Conservation (phyloP, 2,329 filamentous ascomycete species). For the Pseudonectria buxi region DNA sequence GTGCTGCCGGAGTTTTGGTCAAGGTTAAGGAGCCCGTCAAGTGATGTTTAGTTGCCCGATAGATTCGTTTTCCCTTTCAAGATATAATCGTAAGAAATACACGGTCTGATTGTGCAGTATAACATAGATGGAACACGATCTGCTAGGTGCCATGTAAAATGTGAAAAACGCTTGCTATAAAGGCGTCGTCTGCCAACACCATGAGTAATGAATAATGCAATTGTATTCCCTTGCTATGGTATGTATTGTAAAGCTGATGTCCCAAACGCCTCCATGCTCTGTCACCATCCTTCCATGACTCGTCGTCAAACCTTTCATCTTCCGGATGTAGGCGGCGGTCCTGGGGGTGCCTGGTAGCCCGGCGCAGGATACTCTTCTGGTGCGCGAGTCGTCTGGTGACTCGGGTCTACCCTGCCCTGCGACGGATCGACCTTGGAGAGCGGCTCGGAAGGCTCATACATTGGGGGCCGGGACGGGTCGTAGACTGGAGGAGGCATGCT, state of each 20-base stretch:
- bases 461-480: conserved; percentile 50
- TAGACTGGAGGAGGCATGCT: conserved; percentile 49
- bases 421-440: conserved; percentile 47
- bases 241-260: too few relatives aligned
- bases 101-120: too few relatives aligned
- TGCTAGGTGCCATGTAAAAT: too few relatives aligned
- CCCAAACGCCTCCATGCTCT: background rate
- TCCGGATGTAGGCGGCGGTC: conserved; percentile 37
- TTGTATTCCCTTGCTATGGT: too few relatives aligned
- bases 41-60: too few relatives aligned
- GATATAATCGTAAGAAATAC: too few relatives aligned
- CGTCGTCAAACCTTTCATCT: background rate
- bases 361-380: conserved; percentile 11
- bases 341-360: conserved; percentile 37
- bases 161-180: too few relatives aligned
- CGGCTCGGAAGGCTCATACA: conserved; percentile 46
- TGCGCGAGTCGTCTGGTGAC: conserved; percentile 20
- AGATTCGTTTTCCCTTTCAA: too few relatives aligned
- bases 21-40: too few relatives aligned
- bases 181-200: too few relatives aligned
- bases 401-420: conserved; percentile 32
- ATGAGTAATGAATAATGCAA: too few relatives aligned
- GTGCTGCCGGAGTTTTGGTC: conserved; percentile 19
- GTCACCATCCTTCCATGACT: background rate
- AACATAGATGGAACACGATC: too few relatives aligned